Evolutionary conservation across 768 basidiomycete species (phyloP).

Genomic region (Stropharia rugosoannulata): DNA sequence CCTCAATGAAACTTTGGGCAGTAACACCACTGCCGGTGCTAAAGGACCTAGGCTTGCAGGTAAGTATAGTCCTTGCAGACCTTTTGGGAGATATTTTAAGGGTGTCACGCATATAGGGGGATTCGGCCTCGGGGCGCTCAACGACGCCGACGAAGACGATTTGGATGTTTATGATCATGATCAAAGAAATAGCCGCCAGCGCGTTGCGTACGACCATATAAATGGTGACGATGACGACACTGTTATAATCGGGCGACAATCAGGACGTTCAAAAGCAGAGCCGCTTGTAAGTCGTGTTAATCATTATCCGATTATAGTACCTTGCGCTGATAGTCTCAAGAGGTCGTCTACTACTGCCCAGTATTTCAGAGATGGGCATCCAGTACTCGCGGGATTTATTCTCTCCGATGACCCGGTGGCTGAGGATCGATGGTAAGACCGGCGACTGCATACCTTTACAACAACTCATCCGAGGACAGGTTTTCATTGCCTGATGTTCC

Average conservation of each 20-base stretch:
- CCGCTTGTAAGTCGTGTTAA: constrained; percentile 26
- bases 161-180: constrained; percentile 74
- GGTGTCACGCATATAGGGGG: constrained; percentile 49
- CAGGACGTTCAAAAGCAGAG: constrained; percentile 17
- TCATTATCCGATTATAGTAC: background rate
- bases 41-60: constrained; percentile 60
- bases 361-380: constrained; percentile 73
- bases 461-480: constrained; percentile 39
- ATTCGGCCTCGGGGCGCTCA: constrained; percentile 86
- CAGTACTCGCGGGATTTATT: constrained; percentile 74
- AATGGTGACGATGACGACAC: constrained; percentile 67
- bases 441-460: background rate
- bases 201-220: constrained; percentile 63
- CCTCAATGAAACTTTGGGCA: constrained; percentile 58
- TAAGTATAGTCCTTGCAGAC: constrained; percentile 21
- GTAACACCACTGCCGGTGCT: constrained; percentile 18
- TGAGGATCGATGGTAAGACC: constrained; percentile 66
- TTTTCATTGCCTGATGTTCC: constrained; percentile 85
- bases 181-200: constrained; percentile 34
- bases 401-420: constrained; percentile 64
- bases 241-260: constrained; percentile 38
- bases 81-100: background rate
- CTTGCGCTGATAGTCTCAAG: constrained; percentile 23
- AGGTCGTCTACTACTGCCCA: constrained; percentile 26
- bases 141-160: constrained; percentile 95